These are phyloP conservation scores for Citrus medica DNA, from an alignment of 345 rosid genomes.

Conservation along the genomic window DNA sequence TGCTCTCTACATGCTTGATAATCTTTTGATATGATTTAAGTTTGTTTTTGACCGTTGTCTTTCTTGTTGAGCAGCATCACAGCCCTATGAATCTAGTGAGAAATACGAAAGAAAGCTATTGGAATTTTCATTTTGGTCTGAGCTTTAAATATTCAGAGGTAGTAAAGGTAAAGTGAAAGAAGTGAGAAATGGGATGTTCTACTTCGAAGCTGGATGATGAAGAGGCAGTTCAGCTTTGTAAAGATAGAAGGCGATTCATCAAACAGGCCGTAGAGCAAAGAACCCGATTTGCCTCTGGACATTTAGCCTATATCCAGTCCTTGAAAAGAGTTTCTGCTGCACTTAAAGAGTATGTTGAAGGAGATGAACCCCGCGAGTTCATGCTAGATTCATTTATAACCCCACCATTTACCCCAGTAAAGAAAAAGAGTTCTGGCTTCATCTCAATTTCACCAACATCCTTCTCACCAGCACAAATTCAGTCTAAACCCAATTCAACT, in stretches of 20 bases:
- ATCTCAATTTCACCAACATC: constrained; percentile 67
- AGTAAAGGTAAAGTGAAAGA: constrained; percentile 7
- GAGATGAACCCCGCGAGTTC: constrained; percentile 72
- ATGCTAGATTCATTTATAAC: constrained; percentile 53
- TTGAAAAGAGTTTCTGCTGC: constrained; percentile 83
- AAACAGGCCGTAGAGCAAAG: constrained; percentile 90
- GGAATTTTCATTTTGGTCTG: constrained; percentile 26
- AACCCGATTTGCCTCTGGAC: constrained; percentile 73
- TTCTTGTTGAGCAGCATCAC: constrained; percentile 23
- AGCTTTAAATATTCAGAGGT: constrained; percentile 19
- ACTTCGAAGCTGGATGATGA: constrained; percentile 81
- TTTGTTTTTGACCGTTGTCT: constrained; percentile 3
- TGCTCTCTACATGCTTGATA: constrained; percentile 6
- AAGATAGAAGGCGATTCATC: constrained; percentile 80
- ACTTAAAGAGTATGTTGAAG: constrained; percentile 67
- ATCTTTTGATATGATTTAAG: neutral
- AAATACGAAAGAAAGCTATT: constrained; percentile 5
- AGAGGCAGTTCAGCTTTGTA: constrained; percentile 95
- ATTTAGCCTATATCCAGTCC: constrained; percentile 77
- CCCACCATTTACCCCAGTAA: constrained; percentile 53
- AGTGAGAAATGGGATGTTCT: constrained; percentile 84
- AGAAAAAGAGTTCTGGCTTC: constrained; percentile 60
- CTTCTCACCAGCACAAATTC: constrained; percentile 40
- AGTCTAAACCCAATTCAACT: constrained; percentile 41
- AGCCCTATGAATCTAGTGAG: constrained; percentile 41